A percentile compares a stretch with the other conserved stretches of the same genome.
phyloP scores from a whole-genome alignment of 257 asterid genomes.

The Solanum infundibuliforme region DNA sequence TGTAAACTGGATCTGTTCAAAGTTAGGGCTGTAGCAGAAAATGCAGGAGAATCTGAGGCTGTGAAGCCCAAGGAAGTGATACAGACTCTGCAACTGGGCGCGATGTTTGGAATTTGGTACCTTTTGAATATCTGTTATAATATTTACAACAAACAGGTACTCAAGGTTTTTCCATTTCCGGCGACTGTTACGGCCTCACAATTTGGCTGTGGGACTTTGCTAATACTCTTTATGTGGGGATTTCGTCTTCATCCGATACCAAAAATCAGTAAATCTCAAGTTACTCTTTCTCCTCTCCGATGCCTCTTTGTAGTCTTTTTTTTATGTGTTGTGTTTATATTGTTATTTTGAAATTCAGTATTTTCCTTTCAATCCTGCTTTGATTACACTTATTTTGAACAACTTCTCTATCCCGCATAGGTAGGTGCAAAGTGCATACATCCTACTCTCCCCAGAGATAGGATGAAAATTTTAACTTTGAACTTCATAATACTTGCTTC shows the following conservation, averaged over 20 bases:
- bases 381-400: neutral
- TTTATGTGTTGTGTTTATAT: neutral
- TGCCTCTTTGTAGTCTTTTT: neutral
- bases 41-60: slow-evolving; percentile 11
- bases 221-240: slow-evolving; percentile 59
- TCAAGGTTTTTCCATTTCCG: slow-evolving; percentile 69
- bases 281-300: neutral
- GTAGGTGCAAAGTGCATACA: neutral
- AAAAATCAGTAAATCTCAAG: slow-evolving; percentile 57
- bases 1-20: neutral
- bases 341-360: neutral
- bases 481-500: neutral
- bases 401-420: neutral
- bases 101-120: slow-evolving; percentile 74
- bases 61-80: slow-evolving; percentile 3
- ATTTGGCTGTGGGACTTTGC: slow-evolving; percentile 66
- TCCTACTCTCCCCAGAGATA: neutral
- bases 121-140: slow-evolving; percentile 71
- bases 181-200: slow-evolving; percentile 79
- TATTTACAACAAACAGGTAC: slow-evolving; percentile 84
- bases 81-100: slow-evolving; percentile 43
- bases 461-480: too few species aligned
- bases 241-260: slow-evolving; percentile 66
- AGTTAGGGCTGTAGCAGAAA: slow-evolving; percentile 29
- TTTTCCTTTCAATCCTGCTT: neutral